Conservation (phyloP, 805 yeast species). For the Debaryomyces castellii region DNA sequence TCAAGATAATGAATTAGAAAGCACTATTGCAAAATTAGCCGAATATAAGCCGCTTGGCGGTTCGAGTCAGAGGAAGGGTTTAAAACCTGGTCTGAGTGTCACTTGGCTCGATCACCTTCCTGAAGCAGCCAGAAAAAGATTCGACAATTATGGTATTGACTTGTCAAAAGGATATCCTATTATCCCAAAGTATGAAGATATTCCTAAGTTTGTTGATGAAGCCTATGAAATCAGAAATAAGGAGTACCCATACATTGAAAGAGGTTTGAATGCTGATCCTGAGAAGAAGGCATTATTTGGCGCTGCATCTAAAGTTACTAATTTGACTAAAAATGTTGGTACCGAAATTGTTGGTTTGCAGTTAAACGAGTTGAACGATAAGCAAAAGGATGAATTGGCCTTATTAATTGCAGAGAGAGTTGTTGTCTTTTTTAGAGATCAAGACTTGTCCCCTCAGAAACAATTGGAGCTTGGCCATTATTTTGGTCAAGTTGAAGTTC, state of each 20-base stretch:
- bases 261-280: conserved; percentile 29
- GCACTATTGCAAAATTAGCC: conserved; percentile 15
- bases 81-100: conserved; percentile 3
- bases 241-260: conserved; percentile 22
- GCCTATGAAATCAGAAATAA: conserved; percentile 22
- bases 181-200: conserved; percentile 17
- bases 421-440: conserved; percentile 29
- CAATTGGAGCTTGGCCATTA: conserved; percentile 8
- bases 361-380: conserved; percentile 20
- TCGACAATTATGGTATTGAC: conserved; percentile 23
- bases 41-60: conserved; percentile 12
- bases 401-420: conserved; percentile 26
- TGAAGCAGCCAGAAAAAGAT: conserved; percentile 19
- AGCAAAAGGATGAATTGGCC: conserved; percentile 28
- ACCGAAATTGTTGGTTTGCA: conserved; percentile 32
- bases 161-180: conserved; percentile 25
- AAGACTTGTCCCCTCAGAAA: conserved; percentile 18
- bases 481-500: conserved; percentile 30
- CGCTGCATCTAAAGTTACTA: conserved; percentile 26
- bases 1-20: conserved; percentile 11
- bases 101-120: conserved; percentile 19
- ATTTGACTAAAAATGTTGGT: conserved; percentile 24
- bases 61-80: background rate
- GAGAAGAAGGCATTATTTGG: conserved; percentile 27
- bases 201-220: conserved; percentile 27